Conservation (phyloP, 352 stramenopile genomes). For the Globisporangium nodosum region DNA sequence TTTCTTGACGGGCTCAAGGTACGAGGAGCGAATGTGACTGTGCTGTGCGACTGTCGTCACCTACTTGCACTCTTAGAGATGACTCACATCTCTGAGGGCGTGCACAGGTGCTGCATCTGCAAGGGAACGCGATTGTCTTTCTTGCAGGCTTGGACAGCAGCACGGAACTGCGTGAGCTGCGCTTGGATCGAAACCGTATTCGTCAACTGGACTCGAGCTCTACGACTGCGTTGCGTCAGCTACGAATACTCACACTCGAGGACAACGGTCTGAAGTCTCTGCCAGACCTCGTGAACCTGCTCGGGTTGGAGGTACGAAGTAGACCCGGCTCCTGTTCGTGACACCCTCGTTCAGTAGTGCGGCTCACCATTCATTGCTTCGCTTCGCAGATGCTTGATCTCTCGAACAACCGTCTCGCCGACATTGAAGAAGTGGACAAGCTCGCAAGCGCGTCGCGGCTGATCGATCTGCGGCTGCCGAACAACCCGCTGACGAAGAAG, state of each 20-base stretch:
- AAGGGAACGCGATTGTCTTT: conserved; percentile 75
- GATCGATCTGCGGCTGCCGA: conserved; percentile 49
- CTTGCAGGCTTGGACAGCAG: conserved; percentile 60
- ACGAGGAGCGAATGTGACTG: background rate
- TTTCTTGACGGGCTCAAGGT: conserved; percentile 65
- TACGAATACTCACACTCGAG: conserved; percentile 64
- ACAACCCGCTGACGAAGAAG: conserved; percentile 79
- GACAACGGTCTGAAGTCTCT: conserved; percentile 77
- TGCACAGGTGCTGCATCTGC: conserved; percentile 60
- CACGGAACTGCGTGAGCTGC: conserved; percentile 60
- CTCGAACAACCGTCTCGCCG: conserved; percentile 67
- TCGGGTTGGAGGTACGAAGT: conserved; percentile 53
- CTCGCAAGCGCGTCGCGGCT: conserved; percentile 51
- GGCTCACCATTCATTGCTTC: background rate
- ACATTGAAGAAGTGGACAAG: conserved; percentile 81
- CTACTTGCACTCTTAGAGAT: no score
- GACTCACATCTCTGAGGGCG: background rate
- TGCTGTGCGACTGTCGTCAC: background rate
- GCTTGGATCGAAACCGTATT: conserved; percentile 81
- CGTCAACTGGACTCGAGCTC: conserved; percentile 64
- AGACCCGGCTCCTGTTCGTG: background rate
- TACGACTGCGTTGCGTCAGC: conserved; percentile 34
- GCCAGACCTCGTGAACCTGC: conserved; percentile 57
- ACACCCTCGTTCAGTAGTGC: background rate
- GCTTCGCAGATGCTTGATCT: conserved; percentile 51